phyloP scores from a whole-genome alignment of 2,329 filamentous ascomycete genomes.

The Chrysosporium keratinophilum region DNA sequence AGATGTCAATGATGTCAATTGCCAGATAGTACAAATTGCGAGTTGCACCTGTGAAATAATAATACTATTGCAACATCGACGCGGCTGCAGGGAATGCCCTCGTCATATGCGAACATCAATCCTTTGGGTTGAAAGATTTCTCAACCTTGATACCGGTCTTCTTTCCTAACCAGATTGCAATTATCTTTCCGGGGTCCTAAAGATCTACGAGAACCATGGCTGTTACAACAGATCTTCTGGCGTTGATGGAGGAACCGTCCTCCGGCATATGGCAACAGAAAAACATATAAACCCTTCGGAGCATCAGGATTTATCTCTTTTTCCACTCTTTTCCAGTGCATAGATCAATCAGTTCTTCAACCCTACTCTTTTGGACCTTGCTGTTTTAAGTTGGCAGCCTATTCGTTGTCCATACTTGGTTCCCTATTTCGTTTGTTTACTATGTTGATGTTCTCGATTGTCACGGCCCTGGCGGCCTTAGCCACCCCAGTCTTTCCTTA shows the following conservation, averaged over 20 bases:
- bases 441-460: constrained; percentile 4
- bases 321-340: neutral
- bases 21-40: too few relatives aligned
- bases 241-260: neutral
- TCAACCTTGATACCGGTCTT: too few relatives aligned
- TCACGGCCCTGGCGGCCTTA: constrained; percentile 7
- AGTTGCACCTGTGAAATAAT: too few relatives aligned
- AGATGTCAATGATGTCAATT: too few relatives aligned
- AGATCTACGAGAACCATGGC: too few relatives aligned
- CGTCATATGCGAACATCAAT: too few relatives aligned
- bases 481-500: neutral
- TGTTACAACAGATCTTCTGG: too few relatives aligned
- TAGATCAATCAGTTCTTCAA: neutral
- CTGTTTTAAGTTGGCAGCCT: neutral
- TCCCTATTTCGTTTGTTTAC: neutral
- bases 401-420: constrained; percentile 3
- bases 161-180: too few relatives aligned
- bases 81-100: too few relatives aligned
- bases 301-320: neutral
- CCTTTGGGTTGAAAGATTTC: too few relatives aligned
- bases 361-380: neutral
- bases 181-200: too few relatives aligned
- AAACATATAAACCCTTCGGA: neutral
- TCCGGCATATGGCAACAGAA: neutral
- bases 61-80: too few relatives aligned